Base-by-base conservation (phyloP, 2,329 filamentous ascomycete genomes). In the Fusarium hainanense region DNA sequence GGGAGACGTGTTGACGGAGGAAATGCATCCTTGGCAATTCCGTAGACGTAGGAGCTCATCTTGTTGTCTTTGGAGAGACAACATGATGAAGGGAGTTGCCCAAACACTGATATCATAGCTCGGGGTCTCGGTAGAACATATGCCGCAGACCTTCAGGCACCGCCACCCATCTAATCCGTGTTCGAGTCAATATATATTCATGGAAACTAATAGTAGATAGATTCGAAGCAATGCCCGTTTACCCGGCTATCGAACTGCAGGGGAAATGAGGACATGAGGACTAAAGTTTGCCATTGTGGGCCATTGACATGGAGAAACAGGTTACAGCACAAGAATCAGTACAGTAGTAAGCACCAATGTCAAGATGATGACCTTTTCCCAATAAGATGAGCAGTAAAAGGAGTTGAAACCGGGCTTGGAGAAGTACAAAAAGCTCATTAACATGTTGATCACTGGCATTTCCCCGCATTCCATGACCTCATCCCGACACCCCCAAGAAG, bases 391-490 rank as follows among this genome's bases (percentile, higher is more conserved):
- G 40, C 51, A 69, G 34, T 34, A 30, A 55, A 59, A 61, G 55
- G 54, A 66, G 61, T 50, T 51, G 34, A 27, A 52, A 50, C 30
- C 52, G 52, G 46, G 49, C 51, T 58, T 48, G 51, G 66, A 40
- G 58, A 20, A 43, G 48, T 30, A 48, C 25, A 40, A 47, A 58
- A 30, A 58, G 49, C 41, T 54, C 55, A 20, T 62, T 57, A 69
- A 54, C 25, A 65, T 58, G 63, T 58, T 51, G 61, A 69, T 68
- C 65, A 63, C 58, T 68, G 69, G 69, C 43, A 74, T 74, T 75
- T 71, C 76, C 75, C 76, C 76, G 76, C 76, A 77, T 76, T 77
- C 73, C 76, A 76, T 77, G 74, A 75, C 76, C 76, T 77, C 76
- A 77, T 77, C 74, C 71, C 74, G 71, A 68, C 63, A 64, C 54